These are phyloP conservation scores for Ceratobasidium sp. DNA, from an alignment of 1,284 basidiomycete genomes.

Conservation along the genomic window DNA sequence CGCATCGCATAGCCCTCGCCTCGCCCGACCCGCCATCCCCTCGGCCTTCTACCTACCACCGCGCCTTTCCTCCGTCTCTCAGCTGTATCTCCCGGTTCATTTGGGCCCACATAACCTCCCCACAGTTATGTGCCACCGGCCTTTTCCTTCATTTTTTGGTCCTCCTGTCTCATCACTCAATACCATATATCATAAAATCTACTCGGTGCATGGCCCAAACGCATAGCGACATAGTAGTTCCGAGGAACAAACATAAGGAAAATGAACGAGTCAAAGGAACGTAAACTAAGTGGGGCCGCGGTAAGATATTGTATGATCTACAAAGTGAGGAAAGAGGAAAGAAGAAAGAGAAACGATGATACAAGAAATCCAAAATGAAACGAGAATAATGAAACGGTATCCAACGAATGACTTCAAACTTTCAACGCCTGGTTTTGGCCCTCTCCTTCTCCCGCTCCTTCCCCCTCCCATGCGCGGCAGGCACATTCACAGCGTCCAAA, in stretches of 20 bases:
- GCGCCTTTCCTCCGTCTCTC: background rate
- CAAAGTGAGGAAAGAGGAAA: conserved; percentile 1
- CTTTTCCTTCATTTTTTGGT: no score
- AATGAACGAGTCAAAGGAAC: background rate
- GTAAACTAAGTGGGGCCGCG: background rate
- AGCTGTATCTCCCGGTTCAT: no score
- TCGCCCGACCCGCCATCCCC: background rate
- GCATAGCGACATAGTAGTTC: no score
- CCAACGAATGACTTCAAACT: conserved; percentile 6
- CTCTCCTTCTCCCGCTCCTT: conserved; percentile 12
- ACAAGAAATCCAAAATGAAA: no score
- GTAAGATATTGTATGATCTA: conserved; percentile 1
- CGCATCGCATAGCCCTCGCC: background rate
- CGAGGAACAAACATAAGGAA: no score
- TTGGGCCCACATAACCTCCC: no score
- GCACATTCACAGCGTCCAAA: conserved; percentile 30
- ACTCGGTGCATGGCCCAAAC: no score
- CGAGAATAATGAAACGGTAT: no score
- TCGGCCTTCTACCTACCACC: background rate
- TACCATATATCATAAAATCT: no score
- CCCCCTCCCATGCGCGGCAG: background rate
- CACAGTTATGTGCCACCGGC: no score
- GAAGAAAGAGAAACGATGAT: no score
- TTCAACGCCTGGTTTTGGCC: background rate
- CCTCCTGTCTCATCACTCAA: no score